A percentile compares a stretch with the other conserved stretches of the same genome.
Conservation (phyloP, 2,329 filamentous ascomycete genomes). For the Trichoderma sp. region DNA sequence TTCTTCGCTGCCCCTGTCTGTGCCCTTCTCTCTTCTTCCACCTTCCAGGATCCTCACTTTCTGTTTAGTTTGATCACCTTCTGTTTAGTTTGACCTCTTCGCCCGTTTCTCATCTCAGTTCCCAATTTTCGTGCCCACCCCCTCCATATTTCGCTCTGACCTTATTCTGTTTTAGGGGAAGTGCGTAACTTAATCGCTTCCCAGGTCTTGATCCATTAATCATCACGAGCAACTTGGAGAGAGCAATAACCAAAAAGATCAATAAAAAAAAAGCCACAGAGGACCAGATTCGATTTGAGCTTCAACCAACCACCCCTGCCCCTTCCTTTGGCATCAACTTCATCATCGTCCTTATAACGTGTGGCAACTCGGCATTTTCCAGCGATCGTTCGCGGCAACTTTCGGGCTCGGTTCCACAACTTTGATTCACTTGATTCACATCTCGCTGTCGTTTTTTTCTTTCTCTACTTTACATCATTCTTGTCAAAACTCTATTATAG, state of each 20-base stretch:
- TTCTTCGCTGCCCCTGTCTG: neutral
- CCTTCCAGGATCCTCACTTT: neutral
- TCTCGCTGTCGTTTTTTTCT: neutral
- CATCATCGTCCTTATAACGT: constrained; percentile 15
- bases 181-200: constrained; percentile 1
- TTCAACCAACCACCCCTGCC: neutral
- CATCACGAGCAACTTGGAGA: neutral
- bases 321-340: constrained; percentile 1
- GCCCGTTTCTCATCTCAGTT: constrained; percentile 23
- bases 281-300: neutral
- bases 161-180: neutral
- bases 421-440: constrained; percentile 10
- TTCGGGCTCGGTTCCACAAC: constrained; percentile 23
- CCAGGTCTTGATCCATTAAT: neutral
- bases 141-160: neutral
- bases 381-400: constrained; percentile 20
- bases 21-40: too few species aligned
- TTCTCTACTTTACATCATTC: neutral
- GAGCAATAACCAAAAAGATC: neutral
- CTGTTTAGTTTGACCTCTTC: neutral
- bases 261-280: neutral
- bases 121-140: neutral
- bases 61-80: neutral
- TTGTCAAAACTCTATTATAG: neutral
- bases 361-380: constrained; percentile 22